phyloP scores from a whole-genome alignment of 2,329 filamentous ascomycete genomes.

The Leptographium radiaticola region DNA sequence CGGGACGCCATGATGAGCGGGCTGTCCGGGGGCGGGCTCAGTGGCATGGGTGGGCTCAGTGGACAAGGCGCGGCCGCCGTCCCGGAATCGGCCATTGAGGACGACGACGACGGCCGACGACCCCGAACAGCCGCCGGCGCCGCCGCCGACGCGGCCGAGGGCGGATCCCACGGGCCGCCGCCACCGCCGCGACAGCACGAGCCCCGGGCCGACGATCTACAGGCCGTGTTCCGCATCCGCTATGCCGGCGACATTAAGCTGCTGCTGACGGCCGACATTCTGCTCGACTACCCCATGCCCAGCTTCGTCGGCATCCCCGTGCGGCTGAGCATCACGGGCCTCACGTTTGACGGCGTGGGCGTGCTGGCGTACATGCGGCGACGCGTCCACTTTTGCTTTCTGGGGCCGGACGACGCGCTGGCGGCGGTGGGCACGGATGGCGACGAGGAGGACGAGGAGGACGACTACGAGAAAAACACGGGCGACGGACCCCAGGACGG shows the following conservation, averaged over 20 bases:
- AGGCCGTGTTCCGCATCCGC: conserved; percentile 80
- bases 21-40: conserved; percentile 5
- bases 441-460: conserved; percentile 13
- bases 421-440: conserved; percentile 48
- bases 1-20: conserved; percentile 26
- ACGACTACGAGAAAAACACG: conserved; percentile 14
- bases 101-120: conserved; percentile 16
- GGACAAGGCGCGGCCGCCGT: background rate
- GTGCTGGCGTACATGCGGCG: conserved; percentile 85
- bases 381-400: conserved; percentile 83
- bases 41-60: background rate
- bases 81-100: conserved; percentile 23
- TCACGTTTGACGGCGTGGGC: conserved; percentile 91
- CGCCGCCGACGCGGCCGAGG: background rate
- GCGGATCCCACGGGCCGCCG: conserved; percentile 2
- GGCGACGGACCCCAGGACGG: conserved; percentile 19
- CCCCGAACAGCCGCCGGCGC: background rate
- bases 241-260: conserved; percentile 82
- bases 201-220: conserved; percentile 71
- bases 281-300: conserved; percentile 96
- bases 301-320: conserved; percentile 94
- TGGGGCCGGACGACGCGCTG: conserved; percentile 82
- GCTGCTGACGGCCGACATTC: conserved; percentile 83
- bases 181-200: conserved; percentile 29
- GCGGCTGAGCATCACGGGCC: conserved; percentile 84